A percentile compares a stretch with the other conserved stretches of the same genome.
phyloP scores from a whole-genome alignment of 2,329 filamentous ascomycete genomes.

The Cercospora zeina region DNA sequence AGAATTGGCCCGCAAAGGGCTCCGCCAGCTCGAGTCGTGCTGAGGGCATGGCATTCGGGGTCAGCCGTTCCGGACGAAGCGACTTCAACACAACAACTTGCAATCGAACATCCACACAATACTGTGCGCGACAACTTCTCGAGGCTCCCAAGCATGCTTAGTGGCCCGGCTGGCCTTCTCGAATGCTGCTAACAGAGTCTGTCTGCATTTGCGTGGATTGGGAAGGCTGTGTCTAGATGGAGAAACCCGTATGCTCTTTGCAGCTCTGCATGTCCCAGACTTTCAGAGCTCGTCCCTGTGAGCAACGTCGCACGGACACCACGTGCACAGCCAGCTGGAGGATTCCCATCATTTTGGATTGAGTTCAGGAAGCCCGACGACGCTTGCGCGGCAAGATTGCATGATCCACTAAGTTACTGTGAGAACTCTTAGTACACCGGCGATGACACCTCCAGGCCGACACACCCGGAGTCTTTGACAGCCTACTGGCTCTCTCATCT shows the following conservation, averaged over 20 bases:
- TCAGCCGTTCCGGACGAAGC: background rate
- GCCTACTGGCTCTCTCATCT: background rate
- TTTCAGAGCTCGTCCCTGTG: background rate
- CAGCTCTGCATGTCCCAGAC: background rate
- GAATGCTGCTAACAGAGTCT: background rate
- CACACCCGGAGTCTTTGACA: background rate
- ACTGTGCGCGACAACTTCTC: background rate
- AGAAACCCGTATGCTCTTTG: background rate
- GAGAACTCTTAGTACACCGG: background rate
- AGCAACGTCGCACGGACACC: background rate
- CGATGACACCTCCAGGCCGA: background rate
- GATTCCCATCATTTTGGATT: background rate
- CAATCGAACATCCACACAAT: background rate
- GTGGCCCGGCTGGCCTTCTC: background rate
- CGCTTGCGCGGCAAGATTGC: conserved; percentile 4
- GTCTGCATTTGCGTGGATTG: background rate
- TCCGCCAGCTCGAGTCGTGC: background rate
- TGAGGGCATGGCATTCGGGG: background rate
- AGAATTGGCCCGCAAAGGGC: background rate
- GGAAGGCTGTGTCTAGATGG: conserved; percentile 1
- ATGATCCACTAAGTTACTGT: background rate
- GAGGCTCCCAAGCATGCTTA: background rate
- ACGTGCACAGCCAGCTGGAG: background rate
- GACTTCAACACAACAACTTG: background rate
- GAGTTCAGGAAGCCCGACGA: background rate